Base-by-base conservation (phyloP, 2,329 filamentous ascomycete species). In the Hypoxylon sp. region DNA sequence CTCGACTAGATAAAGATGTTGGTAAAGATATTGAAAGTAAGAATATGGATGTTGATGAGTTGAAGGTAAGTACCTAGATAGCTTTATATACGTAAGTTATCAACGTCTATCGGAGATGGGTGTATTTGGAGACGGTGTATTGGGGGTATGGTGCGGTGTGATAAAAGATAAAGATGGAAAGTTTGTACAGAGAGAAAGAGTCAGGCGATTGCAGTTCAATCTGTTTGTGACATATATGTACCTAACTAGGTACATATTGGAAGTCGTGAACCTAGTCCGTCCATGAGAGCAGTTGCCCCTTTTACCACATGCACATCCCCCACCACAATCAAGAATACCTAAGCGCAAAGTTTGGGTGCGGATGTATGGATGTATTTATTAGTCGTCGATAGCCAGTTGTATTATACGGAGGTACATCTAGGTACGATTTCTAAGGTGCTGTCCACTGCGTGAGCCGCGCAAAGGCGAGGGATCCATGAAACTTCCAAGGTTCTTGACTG, bases 381-480 rank as follows among this genome's bases (percentile, higher is more conserved):
- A 40, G 4, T 16, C 30, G 16, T 30, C 18, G n/a, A 30, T 44
- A 8, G 18, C 40, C n/a, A 33, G 30, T 60, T 11, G 32, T 40
- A 50, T 36, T n/a, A 26, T 49, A 55, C 45, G 45, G 16, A 30
- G 49, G 42, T 61, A 54, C 61, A 65, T 63, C 53, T 61, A n/a
- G n/a, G n/a, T n/a, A 60, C 59, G 20, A 18, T 32, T 36, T 36
- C 20, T 40, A 38, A 18, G 38, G 11, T 8, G 30, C 22, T 24
- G n/a, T 48, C 22, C 28, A 44, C 28, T 7, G 22, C 55, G n/a
- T 45, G 26, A 61, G 26, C 8, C n/a, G 28, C 22, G 28, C 9
- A 16, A 44, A 49, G 28, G 33, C 24, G 26, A 22, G 22, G 32
- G 46, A 53, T 3, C 28, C n/a, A 16, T n/a, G n/a, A n/a, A n/a